Conservation (phyloP, 176 grass and related monocot genomes). For the Zea luxurians region DNA sequence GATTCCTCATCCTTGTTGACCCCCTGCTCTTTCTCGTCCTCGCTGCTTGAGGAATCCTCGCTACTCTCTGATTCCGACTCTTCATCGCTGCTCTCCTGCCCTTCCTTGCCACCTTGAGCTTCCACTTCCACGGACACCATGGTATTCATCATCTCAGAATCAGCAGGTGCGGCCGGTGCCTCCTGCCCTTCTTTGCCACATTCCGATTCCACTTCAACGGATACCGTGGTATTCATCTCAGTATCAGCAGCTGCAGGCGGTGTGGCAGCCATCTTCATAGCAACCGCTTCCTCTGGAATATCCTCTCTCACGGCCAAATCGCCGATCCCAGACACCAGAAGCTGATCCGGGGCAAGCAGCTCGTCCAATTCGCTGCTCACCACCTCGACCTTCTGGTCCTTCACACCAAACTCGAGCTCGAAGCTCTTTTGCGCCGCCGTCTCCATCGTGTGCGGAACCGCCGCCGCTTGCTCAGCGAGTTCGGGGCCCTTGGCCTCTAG, state of each 20-base stretch:
- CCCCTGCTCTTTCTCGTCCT: slow-evolving; percentile 26
- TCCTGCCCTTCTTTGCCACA: slow-evolving; percentile 7
- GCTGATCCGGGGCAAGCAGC: slow-evolving; percentile 13
- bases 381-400: background rate
- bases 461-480: slow-evolving; percentile 18
- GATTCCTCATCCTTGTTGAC: slow-evolving; percentile 45
- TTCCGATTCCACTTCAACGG: background rate
- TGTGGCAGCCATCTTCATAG: background rate
- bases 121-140: background rate
- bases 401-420: slow-evolving; percentile 19
- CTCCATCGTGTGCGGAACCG: background rate
- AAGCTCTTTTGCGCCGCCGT: background rate
- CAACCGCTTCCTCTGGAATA: background rate
- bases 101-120: background rate
- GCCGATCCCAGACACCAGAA: background rate
- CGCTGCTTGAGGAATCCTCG: slow-evolving; percentile 44
- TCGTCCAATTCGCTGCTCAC: background rate
- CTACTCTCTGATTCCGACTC: slow-evolving; percentile 34
- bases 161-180: background rate
- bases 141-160: slow-evolving; percentile 12
- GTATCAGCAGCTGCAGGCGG: background rate
- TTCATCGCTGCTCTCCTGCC: slow-evolving; percentile 37
- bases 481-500: slow-evolving; percentile 1
- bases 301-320: slow-evolving; percentile 32
- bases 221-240: background rate